These are phyloP conservation scores for Penicillium goetzii DNA, from an alignment of 495 filamentous ascomycete genomes.

Conservation along the genomic window DNA sequence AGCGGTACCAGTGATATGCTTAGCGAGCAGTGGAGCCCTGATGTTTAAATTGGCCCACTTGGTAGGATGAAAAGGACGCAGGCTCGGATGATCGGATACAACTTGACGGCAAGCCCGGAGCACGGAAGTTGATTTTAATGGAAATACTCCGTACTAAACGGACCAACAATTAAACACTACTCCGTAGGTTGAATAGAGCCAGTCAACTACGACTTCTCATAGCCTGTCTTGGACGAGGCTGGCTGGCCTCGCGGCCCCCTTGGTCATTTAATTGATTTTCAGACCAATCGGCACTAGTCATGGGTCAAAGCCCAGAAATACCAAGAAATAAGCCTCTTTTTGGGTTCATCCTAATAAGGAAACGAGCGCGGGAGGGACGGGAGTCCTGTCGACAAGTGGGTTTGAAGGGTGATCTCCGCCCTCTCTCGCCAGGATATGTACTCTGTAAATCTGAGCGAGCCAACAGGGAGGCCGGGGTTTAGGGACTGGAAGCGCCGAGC, in stretches of 20 bases:
- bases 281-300: constrained; percentile 1
- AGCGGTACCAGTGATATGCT: constrained; percentile 26
- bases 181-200: background rate
- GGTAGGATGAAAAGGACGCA: constrained; percentile 15
- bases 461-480: background rate
- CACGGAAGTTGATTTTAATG: background rate
- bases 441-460: background rate
- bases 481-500: background rate
- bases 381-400: constrained; percentile 14
- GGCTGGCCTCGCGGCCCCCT: background rate
- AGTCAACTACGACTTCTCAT: background rate
- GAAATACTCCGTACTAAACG: constrained; percentile 10
- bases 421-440: constrained; percentile 9
- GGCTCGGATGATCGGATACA: constrained; percentile 32
- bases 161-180: background rate
- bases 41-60: constrained; percentile 23
- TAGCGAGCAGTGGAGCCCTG: constrained; percentile 33
- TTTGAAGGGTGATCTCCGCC: constrained; percentile 2
- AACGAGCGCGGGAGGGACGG: constrained; percentile 17
- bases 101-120: constrained; percentile 11
- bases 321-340: constrained; percentile 9
- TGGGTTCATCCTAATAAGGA: constrained; percentile 6
- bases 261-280: background rate
- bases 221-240: background rate
- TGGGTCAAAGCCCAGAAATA: constrained; percentile 4